Percentiles rank a stretch among this genome's conserved stretches.
These are phyloP conservation scores for Penicillium daleae DNA, from an alignment of 495 filamentous ascomycete species.

Conservation along the genomic window DNA sequence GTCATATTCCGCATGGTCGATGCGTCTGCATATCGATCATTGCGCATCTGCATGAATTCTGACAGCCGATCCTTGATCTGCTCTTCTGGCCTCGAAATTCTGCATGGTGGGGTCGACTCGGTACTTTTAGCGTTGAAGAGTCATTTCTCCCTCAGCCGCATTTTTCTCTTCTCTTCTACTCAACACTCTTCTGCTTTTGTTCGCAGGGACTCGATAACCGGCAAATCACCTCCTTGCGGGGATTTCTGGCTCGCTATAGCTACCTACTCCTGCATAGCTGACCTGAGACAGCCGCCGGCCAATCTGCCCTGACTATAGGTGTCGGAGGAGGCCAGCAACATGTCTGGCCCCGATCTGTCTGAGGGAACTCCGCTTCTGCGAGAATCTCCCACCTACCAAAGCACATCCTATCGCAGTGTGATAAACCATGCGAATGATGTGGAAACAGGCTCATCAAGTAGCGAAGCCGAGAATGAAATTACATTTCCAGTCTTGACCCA, in stretches of 20 bases:
- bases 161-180: neutral
- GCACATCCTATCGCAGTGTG: conserved; percentile 14
- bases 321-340: neutral
- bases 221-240: neutral
- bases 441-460: conserved; percentile 26
- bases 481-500: conserved; percentile 25
- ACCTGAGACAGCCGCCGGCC: neutral
- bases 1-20: neutral
- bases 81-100: neutral
- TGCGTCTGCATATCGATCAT: neutral
- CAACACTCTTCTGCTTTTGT: neutral
- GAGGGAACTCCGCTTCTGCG: conserved; percentile 30
- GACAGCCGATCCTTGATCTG: neutral
- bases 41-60: neutral
- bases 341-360: neutral
- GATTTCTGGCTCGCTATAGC: neutral
- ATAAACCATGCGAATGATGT: conserved; percentile 15
- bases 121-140: neutral
- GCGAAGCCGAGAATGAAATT: conserved; percentile 28
- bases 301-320: neutral
- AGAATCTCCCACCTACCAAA: conserved; percentile 9
- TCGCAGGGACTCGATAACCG: neutral
- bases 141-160: neutral
- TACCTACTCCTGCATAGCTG: neutral
- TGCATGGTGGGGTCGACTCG: conserved; percentile 1